Base-by-base conservation (phyloP, 2,329 filamentous ascomycete genomes). In the Beauveria brongniartii region DNA sequence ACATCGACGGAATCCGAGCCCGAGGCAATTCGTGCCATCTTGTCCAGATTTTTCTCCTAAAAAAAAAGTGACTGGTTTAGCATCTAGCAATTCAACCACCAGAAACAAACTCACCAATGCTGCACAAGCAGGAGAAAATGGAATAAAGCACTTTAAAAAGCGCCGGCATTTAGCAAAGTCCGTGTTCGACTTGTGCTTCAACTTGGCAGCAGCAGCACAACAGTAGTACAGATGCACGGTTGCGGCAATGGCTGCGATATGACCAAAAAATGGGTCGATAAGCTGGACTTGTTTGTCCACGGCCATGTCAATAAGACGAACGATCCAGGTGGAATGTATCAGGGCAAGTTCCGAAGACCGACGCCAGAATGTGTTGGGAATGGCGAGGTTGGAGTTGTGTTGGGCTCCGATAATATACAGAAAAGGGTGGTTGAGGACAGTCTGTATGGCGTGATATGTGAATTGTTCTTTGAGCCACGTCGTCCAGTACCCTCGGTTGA, bases 211-310 rank as follows among this genome's bases (percentile, higher is more conserved):
- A 0, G 77, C 77, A 0, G 80, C 79, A 46, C 79, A 80, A 65
- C 79, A 82, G 62, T 80, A 82, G 63, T 81, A 82, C 0, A 82
- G 71, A 58, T 82, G 80, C 2, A 82, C 78, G 0, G 79, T 82
- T 0, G 79, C 80, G 1, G 80, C 79, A 41, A 82, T 80, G 3
- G 78, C 79, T 0, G 78, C 78, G 1, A 74, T 75, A 48, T 82
- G 79, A 0, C 77, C 79, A 40, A 82, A 79, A 65, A 81, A 82
- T 0, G 80, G 80, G 64, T 82, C 80, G 3, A 75, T 75, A 8
- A 82, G 69, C 4, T 73, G 73, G 10, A 81, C 70, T 56, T 78
- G 74, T 68, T 80, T 81, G 59, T 81, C 78, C 1, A 77, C 70
- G 1, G 80, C 76, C 80, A 82, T 81, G 53, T 81, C 79, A 43